A percentile compares a stretch with the other conserved stretches of the same genome.
These are phyloP conservation scores for Balansia obtecta DNA, from an alignment of 2,329 filamentous ascomycete genomes.

Conservation along the genomic window DNA sequence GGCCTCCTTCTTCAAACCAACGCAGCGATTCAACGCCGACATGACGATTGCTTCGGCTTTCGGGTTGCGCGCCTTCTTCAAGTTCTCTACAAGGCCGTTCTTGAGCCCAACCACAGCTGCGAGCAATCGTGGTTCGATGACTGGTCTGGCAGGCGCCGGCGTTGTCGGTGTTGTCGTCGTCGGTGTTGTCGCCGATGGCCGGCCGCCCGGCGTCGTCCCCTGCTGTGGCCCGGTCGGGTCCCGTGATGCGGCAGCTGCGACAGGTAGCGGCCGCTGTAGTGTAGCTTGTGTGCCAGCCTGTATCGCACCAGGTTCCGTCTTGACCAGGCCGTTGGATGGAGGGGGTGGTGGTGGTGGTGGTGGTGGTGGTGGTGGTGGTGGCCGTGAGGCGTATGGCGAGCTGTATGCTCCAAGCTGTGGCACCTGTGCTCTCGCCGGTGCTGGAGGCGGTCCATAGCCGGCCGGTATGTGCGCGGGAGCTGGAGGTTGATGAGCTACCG, in stretches of 20 bases:
- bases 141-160: conserved; percentile 18
- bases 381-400: conserved; percentile 24
- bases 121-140: conserved; percentile 32
- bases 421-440: conserved; percentile 20
- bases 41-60: conserved; percentile 36
- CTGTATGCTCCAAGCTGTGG: conserved; percentile 23
- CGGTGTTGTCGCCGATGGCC: conserved; percentile 16
- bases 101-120: conserved; percentile 32
- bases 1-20: conserved; percentile 33
- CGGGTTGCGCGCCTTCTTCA: conserved; percentile 29
- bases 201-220: conserved; percentile 9
- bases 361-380: conserved; percentile 19
- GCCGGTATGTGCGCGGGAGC: conserved; percentile 21
- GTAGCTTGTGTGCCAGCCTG: conserved; percentile 7
- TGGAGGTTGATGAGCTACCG: conserved; percentile 18
- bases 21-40: conserved; percentile 38
- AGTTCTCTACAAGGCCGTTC: conserved; percentile 32
- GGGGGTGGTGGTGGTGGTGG: conserved; percentile 22
- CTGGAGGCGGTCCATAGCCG: conserved; percentile 24
- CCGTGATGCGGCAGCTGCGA: background rate
- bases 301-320: conserved; percentile 17
- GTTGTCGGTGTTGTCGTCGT: conserved; percentile 13
- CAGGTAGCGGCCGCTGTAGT: conserved; percentile 9
- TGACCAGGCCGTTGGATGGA: conserved; percentile 14
- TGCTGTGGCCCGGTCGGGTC: conserved; percentile 7